Evolutionary conservation across 306 rosid species (phyloP), one percentile per base, ranked within the genome.

Genomic region (Acmispon strigosus): DNA sequence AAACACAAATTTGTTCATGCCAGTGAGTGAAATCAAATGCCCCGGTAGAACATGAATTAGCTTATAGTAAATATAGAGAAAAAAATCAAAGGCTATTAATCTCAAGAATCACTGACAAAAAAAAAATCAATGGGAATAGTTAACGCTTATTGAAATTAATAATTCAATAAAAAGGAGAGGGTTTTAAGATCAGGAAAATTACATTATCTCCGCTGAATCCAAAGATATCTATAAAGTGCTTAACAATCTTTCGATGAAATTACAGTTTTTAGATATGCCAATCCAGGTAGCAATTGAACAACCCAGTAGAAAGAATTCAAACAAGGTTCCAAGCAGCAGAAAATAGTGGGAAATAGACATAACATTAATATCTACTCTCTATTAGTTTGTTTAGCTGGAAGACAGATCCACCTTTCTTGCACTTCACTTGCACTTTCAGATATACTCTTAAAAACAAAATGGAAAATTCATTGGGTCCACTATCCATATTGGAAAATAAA

Each of bases 11-110:
- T 67, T 56, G 71, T 60, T 37, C 36, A 75, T 55, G 67, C 48
- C 49, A 20, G 4, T n/a, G 84, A 82, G 64, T 60, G 65, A 32
- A 80, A 55, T 72, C 20, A 64, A 62, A 70, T 34, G 69, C 19
- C n/a, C 53, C 13, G 37, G n/a, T 22, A 24, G 16, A 59, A 49
- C 65, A 27, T 27, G 27, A 43, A 58, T 70, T 43, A 63, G 32
- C 42, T 70, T 48, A 42, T 54, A 60, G 27, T 19, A 37, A 62
- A 3, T 27, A 27, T 15, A 73, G 10, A 62, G 16, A 19, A 22
- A 11, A 20, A 18, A 45, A 62, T 45, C 18, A 7, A 36, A 12
- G 39, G 24, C 10, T 29, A 14, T 34, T 6, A 34, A 43, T 43
- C 44, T 9, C 42, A 69, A 16, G 10, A 50, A 60, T 73, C 42